Conservation (phyloP, 495 filamentous ascomycete genomes). For the Penicillium egyptiacum region DNA sequence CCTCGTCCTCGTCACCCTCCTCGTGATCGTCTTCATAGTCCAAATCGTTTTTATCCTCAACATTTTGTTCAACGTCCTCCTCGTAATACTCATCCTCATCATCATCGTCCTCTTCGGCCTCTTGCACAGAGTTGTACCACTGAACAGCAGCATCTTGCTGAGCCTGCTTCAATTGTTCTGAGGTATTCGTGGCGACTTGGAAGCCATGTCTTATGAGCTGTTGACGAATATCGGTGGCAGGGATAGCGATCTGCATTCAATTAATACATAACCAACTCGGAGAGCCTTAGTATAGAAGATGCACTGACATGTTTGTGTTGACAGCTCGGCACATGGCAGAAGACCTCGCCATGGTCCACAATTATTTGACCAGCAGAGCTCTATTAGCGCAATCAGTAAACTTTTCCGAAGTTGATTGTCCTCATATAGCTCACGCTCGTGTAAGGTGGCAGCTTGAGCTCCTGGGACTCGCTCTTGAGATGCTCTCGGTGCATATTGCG, state of each 20-base stretch:
- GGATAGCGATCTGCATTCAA: not conserved
- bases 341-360: not conserved
- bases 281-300: not conserved
- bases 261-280: not conserved
- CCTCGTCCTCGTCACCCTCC: not conserved
- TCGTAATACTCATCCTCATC: not conserved
- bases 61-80: not conserved
- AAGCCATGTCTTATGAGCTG: not conserved
- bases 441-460: not conserved
- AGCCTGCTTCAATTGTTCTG: not conserved
- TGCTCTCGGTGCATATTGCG: not conserved
- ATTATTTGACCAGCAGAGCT: not conserved
- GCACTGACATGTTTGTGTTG: not conserved
- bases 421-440: not conserved
- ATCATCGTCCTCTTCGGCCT: not conserved
- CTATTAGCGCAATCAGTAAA: not conserved
- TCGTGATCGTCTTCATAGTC: not conserved
- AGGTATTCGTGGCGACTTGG: not conserved
- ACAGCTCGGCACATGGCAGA: not conserved
- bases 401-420: not conserved
- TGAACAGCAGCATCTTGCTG: not conserved
- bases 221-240: not conserved
- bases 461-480: not conserved
- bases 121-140: not conserved
- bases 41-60: not conserved